Percentiles rank a stretch among this genome's conserved stretches.
These are phyloP conservation scores for Blastobotrys aristatus DNA, from an alignment of 1,139 yeast genomes.

Conservation along the genomic window DNA sequence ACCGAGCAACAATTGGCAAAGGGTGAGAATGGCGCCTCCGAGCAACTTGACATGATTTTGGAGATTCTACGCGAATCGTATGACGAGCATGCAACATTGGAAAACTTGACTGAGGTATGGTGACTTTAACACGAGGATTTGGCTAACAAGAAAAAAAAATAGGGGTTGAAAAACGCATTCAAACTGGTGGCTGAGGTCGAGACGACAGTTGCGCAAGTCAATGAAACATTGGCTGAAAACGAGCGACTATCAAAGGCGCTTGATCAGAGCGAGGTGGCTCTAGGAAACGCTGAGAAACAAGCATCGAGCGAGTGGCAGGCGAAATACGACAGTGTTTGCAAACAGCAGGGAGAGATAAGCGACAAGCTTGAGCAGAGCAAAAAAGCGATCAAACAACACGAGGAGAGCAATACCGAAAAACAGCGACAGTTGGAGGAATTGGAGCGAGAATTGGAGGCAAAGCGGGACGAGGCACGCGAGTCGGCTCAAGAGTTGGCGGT, in stretches of 20 bases:
- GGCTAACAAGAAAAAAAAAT: too few species aligned
- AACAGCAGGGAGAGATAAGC: background rate
- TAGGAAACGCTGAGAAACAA: background rate
- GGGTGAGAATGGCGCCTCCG: background rate
- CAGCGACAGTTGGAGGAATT: background rate
- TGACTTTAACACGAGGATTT: too few species aligned
- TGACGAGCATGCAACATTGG: conserved; percentile 9
- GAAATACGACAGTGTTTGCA: background rate
- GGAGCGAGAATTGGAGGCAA: background rate
- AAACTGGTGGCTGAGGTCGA: conserved; percentile 13
- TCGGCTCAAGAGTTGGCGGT: background rate
- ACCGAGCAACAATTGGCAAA: background rate
- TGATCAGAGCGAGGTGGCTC: conserved; percentile 10
- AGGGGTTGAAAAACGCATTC: conserved; percentile 14
- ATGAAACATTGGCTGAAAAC: conserved; percentile 14
- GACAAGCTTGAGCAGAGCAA: background rate
- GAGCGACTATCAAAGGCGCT: conserved; percentile 11
- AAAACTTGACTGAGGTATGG: conserved; percentile 12
- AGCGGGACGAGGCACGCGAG: background rate
- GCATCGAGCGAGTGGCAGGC: background rate
- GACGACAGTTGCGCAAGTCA: conserved; percentile 12
- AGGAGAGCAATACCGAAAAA: background rate
- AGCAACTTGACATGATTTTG: conserved; percentile 9
- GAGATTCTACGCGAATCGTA: conserved; percentile 7
- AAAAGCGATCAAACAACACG: background rate